A percentile compares a stretch with the other conserved stretches of the same genome.
Evolutionary conservation across 1,284 basidiomycete genomes (phyloP).

Genomic region (Papiliotrema nemorosa): DNA sequence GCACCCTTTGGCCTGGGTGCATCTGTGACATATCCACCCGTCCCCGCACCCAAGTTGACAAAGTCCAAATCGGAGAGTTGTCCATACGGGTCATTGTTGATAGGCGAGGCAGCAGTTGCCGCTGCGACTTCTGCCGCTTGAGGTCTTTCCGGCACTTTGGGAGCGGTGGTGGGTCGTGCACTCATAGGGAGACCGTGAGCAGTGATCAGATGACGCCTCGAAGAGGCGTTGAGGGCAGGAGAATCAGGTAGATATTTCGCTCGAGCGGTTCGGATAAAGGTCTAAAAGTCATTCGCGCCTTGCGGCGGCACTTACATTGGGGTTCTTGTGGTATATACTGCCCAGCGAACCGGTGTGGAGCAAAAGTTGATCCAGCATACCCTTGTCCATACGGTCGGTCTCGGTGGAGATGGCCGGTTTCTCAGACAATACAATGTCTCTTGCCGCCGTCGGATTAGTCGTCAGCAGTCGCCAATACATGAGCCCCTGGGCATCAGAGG

Average conservation of each 20-base stretch:
- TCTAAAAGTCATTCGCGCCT: slow-evolving; percentile 15
- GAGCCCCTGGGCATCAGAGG: slow-evolving; percentile 57
- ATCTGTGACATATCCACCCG: slow-evolving; percentile 7
- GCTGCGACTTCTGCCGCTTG: slow-evolving; percentile 3
- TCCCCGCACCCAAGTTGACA: slow-evolving; percentile 10
- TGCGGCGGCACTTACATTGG: slow-evolving; percentile 30
- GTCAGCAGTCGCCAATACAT: slow-evolving; percentile 99
- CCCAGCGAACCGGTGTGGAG: slow-evolving; percentile 49
- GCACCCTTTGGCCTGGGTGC: slow-evolving; percentile 4
- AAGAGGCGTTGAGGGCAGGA: slow-evolving; percentile 46
- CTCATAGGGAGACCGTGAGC: slow-evolving; percentile 4
- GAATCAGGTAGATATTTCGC: slow-evolving; percentile 40
- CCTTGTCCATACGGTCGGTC: slow-evolving; percentile 93
- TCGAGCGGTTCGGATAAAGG: slow-evolving; percentile 50
- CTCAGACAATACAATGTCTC: slow-evolving; percentile 86
- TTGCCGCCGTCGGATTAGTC: slow-evolving; percentile 83
- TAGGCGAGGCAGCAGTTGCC: background rate
- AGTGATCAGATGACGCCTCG: slow-evolving; percentile 45
- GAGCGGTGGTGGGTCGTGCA: slow-evolving; percentile 10
- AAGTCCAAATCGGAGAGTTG: slow-evolving; percentile 46
- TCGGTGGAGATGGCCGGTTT: slow-evolving; percentile 98
- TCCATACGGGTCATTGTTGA: slow-evolving; percentile 40
- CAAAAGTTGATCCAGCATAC: slow-evolving; percentile 75
- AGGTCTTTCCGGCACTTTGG: slow-evolving; percentile 15
- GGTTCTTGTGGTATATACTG: slow-evolving; percentile 50